Evolutionary conservation across 805 yeast genomes (phyloP).

Genomic region (Clavispora vitiphila): DNA sequence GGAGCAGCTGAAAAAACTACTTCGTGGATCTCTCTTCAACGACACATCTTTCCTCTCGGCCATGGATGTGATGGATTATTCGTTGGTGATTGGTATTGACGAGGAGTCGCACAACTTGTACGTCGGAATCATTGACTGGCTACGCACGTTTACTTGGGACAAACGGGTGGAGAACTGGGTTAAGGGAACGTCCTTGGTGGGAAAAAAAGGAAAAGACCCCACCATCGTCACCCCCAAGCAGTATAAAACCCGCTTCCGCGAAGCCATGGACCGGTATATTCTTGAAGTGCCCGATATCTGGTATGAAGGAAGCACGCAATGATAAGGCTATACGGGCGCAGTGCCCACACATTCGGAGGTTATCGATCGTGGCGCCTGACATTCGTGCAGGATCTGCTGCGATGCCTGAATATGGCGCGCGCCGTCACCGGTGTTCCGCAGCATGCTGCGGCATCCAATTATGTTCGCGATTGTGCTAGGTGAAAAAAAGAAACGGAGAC

Average conservation of each 20-base stretch:
- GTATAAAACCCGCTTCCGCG: constrained; percentile 88
- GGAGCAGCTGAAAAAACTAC: constrained; percentile 80
- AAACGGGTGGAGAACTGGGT: constrained; percentile 98
- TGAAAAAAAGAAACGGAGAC: not conserved
- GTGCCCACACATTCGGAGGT: not conserved
- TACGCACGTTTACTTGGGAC: constrained; percentile 97
- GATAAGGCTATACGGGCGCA: not conserved
- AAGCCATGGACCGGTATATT: constrained; percentile 95
- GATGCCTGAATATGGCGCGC: not conserved
- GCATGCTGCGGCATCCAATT: not conserved
- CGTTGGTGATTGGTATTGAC: constrained; percentile 90
- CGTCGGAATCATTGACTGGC: constrained; percentile 92
- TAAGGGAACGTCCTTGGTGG: constrained; percentile 83
- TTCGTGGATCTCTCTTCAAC: constrained; percentile 89
- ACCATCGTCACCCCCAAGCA: constrained; percentile 97
- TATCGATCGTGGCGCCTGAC: too few relatives aligned
- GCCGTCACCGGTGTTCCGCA: not conserved
- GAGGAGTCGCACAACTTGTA: constrained; percentile 58
- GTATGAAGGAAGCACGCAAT: constrained; percentile 31
- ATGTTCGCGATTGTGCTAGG: not conserved
- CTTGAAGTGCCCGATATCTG: constrained; percentile 87
- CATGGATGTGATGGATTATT: constrained; percentile 98
- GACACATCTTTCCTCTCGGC: constrained; percentile 91
- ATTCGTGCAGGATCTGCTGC: too few relatives aligned
- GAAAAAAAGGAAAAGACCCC: constrained; percentile 85